Evolutionary conservation across 768 basidiomycete species (phyloP).

Genomic region (Boletus sp.): DNA sequence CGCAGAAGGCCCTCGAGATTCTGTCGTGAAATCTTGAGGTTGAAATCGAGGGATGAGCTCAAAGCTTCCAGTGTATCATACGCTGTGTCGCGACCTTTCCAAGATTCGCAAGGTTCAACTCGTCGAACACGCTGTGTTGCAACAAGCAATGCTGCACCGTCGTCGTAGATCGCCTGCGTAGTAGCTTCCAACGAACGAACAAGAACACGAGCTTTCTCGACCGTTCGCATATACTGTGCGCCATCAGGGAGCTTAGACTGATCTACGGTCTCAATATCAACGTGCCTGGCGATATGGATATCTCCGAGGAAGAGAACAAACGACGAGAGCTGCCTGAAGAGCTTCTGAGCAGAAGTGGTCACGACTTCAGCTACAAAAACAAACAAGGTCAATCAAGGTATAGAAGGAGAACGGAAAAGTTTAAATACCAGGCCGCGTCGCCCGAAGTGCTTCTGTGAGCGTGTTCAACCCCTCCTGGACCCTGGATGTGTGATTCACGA

Average conservation of each 20-base stretch:
- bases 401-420: neutral
- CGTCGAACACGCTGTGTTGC: slow-evolving; percentile 35
- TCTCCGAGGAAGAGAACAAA: slow-evolving; percentile 43
- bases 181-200: slow-evolving; percentile 46
- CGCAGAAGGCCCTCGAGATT: slow-evolving; percentile 38
- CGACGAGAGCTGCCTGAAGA: slow-evolving; percentile 38
- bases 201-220: slow-evolving; percentile 44
- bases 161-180: slow-evolving; percentile 51
- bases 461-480: slow-evolving; percentile 30
- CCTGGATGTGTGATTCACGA: slow-evolving; percentile 24
- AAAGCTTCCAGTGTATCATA: slow-evolving; percentile 32
- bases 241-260: slow-evolving; percentile 34
- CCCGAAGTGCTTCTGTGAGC: slow-evolving; percentile 19
- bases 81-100: slow-evolving; percentile 18
- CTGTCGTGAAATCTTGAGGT: slow-evolving; percentile 35
- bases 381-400: neutral
- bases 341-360: slow-evolving; percentile 28
- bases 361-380: slow-evolving; percentile 20
- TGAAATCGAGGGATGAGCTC: slow-evolving; percentile 30
- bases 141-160: slow-evolving; percentile 40
- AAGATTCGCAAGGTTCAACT: slow-evolving; percentile 24
- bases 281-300: slow-evolving; percentile 48
- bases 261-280: slow-evolving; percentile 47
- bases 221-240: slow-evolving; percentile 37
- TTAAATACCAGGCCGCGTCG: slow-evolving; percentile 20